These are phyloP conservation scores for Cyberlindnera nakhonratchasimensis DNA, from an alignment of 805 yeast genomes.

Conservation along the genomic window DNA sequence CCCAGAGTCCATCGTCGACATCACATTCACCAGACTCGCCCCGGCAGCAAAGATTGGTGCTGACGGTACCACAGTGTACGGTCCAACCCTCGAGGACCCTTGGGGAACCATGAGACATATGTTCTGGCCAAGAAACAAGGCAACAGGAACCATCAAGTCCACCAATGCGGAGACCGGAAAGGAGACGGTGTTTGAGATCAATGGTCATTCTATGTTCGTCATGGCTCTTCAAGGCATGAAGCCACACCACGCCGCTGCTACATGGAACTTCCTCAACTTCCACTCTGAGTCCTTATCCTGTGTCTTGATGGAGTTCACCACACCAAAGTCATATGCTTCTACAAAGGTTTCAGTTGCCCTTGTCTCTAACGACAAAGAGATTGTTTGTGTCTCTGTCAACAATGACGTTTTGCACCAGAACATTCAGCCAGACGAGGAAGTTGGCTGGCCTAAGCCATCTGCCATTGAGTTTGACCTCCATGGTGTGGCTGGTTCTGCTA, in stretches of 20 bases:
- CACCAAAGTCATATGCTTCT: constrained; percentile 85
- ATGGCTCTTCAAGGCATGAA: constrained; percentile 99
- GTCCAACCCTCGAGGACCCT: constrained; percentile 77
- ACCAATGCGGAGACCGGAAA: constrained; percentile 28
- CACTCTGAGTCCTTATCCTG: constrained; percentile 74
- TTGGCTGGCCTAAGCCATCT: constrained; percentile 90
- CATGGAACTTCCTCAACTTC: constrained; percentile 93
- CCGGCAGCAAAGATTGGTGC: constrained; percentile 88
- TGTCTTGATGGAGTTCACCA: constrained; percentile 90
- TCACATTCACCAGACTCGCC: constrained; percentile 55
- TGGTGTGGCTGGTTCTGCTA: constrained; percentile 44
- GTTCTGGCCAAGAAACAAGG: constrained; percentile 91
- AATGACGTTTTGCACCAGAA: constrained; percentile 61
- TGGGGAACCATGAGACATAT: constrained; percentile 98
- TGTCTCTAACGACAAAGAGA: constrained; percentile 58
- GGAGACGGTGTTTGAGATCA: constrained; percentile 31
- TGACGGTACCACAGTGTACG: constrained; percentile 83
- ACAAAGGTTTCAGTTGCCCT: constrained; percentile 81
- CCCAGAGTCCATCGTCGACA: constrained; percentile 66
- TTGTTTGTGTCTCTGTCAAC: constrained; percentile 61
- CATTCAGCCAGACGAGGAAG: constrained; percentile 50
- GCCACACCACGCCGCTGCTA: constrained; percentile 97
- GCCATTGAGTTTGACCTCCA: constrained; percentile 55
- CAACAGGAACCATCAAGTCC: constrained; percentile 58
- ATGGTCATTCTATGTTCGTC: constrained; percentile 68